Evolutionary conservation across 2,329 filamentous ascomycete species (phyloP), one percentile per base, ranked within the genome.

Genomic region (Epichloe brachyelytri): DNA sequence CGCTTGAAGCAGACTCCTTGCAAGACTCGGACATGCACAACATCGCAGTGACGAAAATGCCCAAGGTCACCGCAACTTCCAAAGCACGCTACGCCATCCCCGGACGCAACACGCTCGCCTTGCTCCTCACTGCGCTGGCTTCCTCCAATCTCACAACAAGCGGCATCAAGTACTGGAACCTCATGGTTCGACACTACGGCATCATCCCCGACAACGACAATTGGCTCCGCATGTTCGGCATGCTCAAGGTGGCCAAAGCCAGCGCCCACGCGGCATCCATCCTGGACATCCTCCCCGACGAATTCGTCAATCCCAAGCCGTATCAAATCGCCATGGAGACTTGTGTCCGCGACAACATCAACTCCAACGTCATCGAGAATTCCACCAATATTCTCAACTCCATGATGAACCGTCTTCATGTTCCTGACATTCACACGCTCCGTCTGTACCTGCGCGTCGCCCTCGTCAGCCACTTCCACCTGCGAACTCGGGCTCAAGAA

Each of bases 81-180:
- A 57, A 55, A 43, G 58, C 56, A 49, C 52, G 60, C 20, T 71
- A 71, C 53, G 71, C 72, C 26, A 58, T 61, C 34, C 78, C 79
- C 1, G 71, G 73, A 19, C 68, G 66, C 39, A 82, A 82, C 57
- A 74, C 76, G 3, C 75, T 98, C 2, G 84, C 84, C 1, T 65
- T 94, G 43, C 62, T 94, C 19, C 66, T 95, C 41, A 71, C 79
- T 44, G 76, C 83, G 6, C 78, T 88, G 48, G 68, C 75, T 12
- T 74, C 78, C 34, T 75, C 82, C 34, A 76, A 78, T 48, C 74
- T 78, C 49, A 78, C 79, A 7, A 74, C 76, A 14, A 67, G 78
- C n/a, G 85, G 81, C n/a, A 68, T 77, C 49, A 75, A 75, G 34
- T 97, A 96, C 66, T 97, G 90, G 90, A 71, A 83, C 17, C 62